Evolutionary conservation across 1,284 basidiomycete species (phyloP).

Genomic region (Testicularia cyperi): DNA sequence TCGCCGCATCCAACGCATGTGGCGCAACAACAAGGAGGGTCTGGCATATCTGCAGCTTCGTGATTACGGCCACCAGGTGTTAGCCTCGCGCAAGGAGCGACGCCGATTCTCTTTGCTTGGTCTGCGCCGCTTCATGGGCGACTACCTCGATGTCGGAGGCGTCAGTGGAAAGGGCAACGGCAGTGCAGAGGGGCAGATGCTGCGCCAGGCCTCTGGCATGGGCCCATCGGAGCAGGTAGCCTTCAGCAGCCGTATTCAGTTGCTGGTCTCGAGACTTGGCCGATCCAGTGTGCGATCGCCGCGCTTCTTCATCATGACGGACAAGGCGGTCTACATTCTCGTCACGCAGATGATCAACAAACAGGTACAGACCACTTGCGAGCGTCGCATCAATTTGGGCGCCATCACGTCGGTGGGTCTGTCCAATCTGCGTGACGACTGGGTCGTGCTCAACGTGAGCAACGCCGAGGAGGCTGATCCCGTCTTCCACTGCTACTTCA

Average conservation of each 20-base stretch:
- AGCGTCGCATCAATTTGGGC: conserved; percentile 85
- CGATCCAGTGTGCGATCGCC: conserved; percentile 91
- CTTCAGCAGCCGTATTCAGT: conserved; percentile 82
- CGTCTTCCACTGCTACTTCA: conserved; percentile 85
- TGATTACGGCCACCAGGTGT: conserved; percentile 89
- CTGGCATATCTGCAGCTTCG: conserved; percentile 84
- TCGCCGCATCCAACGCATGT: conserved; percentile 91
- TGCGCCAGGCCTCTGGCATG: conserved; percentile 75
- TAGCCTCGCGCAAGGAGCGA: conserved; percentile 89
- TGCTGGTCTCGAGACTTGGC: conserved; percentile 81
- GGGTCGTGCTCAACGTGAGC: conserved; percentile 70
- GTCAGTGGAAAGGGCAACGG: conserved; percentile 65
- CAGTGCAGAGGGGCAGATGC: conserved; percentile 74
- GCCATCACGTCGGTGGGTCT: conserved; percentile 82
- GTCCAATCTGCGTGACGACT: conserved; percentile 90
- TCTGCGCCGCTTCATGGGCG: conserved; percentile 92
- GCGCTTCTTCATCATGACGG: conserved; percentile 84
- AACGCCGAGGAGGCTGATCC: conserved; percentile 85
- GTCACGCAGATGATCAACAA: conserved; percentile 66
- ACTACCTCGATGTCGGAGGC: conserved; percentile 84
- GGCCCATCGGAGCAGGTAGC: conserved; percentile 58
- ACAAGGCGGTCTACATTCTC: conserved; percentile 83
- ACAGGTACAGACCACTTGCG: conserved; percentile 69
- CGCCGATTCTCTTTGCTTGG: conserved; percentile 89
- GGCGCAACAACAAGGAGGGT: conserved; percentile 95